Percentiles rank a stretch among this genome's conserved stretches.
Conservation (phyloP, 2,329 filamentous ascomycete species). For the Bertia moriformis region DNA sequence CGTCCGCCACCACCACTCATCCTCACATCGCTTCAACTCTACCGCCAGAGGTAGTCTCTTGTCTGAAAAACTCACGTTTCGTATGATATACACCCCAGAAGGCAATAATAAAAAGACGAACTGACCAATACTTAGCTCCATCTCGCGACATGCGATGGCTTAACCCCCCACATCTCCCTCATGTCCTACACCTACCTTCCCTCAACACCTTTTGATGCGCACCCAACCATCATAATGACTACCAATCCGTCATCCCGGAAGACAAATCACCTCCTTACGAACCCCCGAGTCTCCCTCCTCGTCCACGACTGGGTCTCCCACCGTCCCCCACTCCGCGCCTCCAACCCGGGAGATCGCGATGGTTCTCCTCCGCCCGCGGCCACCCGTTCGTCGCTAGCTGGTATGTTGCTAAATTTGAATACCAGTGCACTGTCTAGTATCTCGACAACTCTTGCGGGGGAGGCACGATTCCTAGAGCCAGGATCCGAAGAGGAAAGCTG, state of each 20-base stretch:
- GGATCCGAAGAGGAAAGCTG: constrained; percentile 73
- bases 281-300: constrained; percentile 80
- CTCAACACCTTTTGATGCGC: constrained; percentile 49
- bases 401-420: constrained; percentile 79
- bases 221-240: constrained; percentile 91
- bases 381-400: constrained; percentile 61
- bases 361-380: constrained; percentile 49
- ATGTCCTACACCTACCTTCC: constrained; percentile 99
- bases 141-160: constrained; percentile 74
- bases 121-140: constrained; percentile 52
- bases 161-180: constrained; percentile 79
- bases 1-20: constrained; percentile 60
- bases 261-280: constrained; percentile 66
- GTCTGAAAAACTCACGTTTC: constrained; percentile 87
- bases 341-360: constrained; percentile 34
- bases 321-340: constrained; percentile 62
- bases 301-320: constrained; percentile 98
- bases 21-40: constrained; percentile 56
- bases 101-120: constrained; percentile 3
- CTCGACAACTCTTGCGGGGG: constrained; percentile 85
- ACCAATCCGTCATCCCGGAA: constrained; percentile 69
- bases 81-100: constrained; percentile 31
- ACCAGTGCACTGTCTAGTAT: constrained; percentile 76
- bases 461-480: constrained; percentile 55
- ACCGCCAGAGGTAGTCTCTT: constrained; percentile 74